Evolutionary conservation across 2,329 filamentous ascomycete species (phyloP), one percentile per base, ranked within the genome.

Genomic region (Pseudocercospora musae): DNA sequence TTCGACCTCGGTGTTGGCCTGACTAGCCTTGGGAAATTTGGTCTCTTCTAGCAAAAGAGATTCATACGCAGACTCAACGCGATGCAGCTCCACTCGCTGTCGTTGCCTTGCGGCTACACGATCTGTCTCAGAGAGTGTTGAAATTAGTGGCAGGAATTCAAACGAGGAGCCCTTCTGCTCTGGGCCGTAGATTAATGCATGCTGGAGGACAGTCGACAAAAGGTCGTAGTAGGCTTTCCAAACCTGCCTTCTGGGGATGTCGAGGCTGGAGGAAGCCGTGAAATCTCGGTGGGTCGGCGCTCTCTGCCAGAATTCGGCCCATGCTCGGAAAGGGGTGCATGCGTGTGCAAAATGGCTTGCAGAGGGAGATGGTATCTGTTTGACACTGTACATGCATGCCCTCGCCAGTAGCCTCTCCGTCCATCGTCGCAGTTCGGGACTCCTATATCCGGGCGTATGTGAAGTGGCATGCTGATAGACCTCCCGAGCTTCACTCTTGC

Each of bases 141-240:
- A 68, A 33, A 64, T 56, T 8, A 68, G 57, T 21, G 62, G 78
- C 70, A 37, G 75, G 72, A 49, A 77, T 71, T 66, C 75, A 71
- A 58, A 79, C 67, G 65, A 81, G 0, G 80, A 79, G 10, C 62
- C 42, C 10, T 44, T 49, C 8, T 63, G 49, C 6, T 68, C 64
- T 9, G 68, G 55, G 20, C 67, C 68, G 56, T 87, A 90, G 0
- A 87, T 80, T 21, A 90, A 72, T 62, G 87, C 85, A 58, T 86
- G 78, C 69, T 89, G 87, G 6, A 97, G 76, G 37, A 96, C 85
- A n/a, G 81, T 82, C 1, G 92, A 96, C 18, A 97, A 79, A 0
- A 89, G 86, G 49, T 86, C 79, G 73, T 96, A 96, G 75, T 97
- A 97, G 65, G 91, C 86, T 70, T 85, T 87, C 93, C 93, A 97